Percentiles rank a stretch among this genome's conserved stretches.
These are phyloP conservation scores for Xylariaceae sp. DNA, from an alignment of 2,329 filamentous ascomycete genomes.

Conservation along the genomic window DNA sequence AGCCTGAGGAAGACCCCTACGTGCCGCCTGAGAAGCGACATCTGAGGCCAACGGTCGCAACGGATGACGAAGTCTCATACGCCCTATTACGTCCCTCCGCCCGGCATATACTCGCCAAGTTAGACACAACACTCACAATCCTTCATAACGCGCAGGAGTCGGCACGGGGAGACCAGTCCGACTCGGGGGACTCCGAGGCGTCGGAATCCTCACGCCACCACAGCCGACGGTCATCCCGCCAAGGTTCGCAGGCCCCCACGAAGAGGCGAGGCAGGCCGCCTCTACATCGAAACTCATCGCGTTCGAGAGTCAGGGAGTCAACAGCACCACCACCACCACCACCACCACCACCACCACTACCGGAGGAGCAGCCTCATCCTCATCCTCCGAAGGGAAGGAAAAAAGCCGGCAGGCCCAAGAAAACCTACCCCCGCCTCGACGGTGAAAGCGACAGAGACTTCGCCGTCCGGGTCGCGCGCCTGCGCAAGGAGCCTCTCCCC, in stretches of 20 bases:
- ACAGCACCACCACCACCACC: not conserved
- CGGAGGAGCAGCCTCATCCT: not conserved
- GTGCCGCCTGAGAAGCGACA: conserved; percentile 3
- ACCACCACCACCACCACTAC: not conserved
- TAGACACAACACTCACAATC: conserved; percentile 71
- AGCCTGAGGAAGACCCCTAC: conserved; percentile 1
- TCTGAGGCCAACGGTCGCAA: conserved; percentile 59
- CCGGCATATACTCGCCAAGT: conserved; percentile 67
- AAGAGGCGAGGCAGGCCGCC: conserved; percentile 22
- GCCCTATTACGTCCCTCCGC: conserved; percentile 68
- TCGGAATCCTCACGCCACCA: conserved; percentile 26
- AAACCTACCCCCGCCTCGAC: conserved; percentile 41
- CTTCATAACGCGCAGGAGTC: conserved; percentile 69
- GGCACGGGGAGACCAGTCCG: conserved; percentile 40
- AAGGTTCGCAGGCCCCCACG: conserved; percentile 11
- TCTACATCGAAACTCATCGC: conserved; percentile 10
- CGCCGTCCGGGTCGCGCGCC: conserved; percentile 49
- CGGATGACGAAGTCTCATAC: conserved; percentile 71
- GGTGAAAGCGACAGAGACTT: conserved; percentile 53
- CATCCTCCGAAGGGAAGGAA: conserved; percentile 8
- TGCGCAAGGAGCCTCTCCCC: conserved; percentile 40
- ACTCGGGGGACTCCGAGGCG: conserved; percentile 32
- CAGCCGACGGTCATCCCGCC: conserved; percentile 9
- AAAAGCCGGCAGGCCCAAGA: conserved; percentile 45
- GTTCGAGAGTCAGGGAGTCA: conserved; percentile 1